Conservation (phyloP, 768 basidiomycete genomes). For the Amylocystis lapponica region DNA sequence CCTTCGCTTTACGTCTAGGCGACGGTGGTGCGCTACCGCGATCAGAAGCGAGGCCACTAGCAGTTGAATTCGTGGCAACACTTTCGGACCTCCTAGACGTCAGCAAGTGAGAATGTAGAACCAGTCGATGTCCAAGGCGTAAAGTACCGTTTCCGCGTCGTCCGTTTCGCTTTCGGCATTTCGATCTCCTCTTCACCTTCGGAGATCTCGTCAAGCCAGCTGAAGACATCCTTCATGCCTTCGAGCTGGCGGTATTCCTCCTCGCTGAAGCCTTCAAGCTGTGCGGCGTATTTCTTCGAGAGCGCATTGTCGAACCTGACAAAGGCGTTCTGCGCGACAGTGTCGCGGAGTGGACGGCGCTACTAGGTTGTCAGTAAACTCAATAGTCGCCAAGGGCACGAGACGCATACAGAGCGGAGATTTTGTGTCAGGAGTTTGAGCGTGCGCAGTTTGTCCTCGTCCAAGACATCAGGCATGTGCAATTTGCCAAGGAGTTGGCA, state of each 20-base stretch:
- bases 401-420: conserved; percentile 45
- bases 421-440: conserved; percentile 58
- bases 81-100: conserved; percentile 54
- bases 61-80: conserved; percentile 38
- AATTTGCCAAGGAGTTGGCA: conserved; percentile 44
- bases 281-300: conserved; percentile 64
- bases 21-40: conserved; percentile 13
- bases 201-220: conserved; percentile 68
- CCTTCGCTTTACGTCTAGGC: conserved; percentile 12
- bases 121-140: background rate
- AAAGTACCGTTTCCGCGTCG: conserved; percentile 46
- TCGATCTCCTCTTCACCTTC: conserved; percentile 51
- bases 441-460: conserved; percentile 61
- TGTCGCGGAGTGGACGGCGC: conserved; percentile 57
- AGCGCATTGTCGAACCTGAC: conserved; percentile 62
- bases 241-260: conserved; percentile 64
- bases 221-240: conserved; percentile 50
- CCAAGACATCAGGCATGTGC: conserved; percentile 63
- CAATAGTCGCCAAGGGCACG: background rate
- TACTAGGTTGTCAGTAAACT: conserved; percentile 20
- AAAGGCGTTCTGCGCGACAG: conserved; percentile 61
- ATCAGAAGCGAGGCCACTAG: conserved; percentile 27
- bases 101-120: background rate
- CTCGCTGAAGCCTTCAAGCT: conserved; percentile 67
- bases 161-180: conserved; percentile 33